Evolutionary conservation across 768 basidiomycete genomes (phyloP).

Genomic region (Agaricus bisporus): DNA sequence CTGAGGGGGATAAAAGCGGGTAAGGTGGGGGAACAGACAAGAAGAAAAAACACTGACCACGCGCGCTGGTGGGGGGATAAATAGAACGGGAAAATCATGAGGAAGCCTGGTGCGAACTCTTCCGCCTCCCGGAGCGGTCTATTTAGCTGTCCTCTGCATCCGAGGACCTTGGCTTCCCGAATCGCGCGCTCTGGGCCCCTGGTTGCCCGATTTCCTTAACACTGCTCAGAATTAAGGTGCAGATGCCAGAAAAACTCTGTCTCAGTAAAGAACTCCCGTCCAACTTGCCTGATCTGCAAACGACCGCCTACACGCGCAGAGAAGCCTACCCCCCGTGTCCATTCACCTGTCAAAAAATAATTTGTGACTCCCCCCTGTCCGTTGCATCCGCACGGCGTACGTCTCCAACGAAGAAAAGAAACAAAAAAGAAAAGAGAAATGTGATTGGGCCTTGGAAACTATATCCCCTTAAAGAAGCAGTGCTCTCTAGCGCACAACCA

Average conservation of each 20-base stretch:
- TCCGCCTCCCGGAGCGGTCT: background rate
- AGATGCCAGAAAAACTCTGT: slow-evolving; percentile 12
- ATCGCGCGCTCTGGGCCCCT: slow-evolving; percentile 3
- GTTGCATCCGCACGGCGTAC: background rate
- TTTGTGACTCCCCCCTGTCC: background rate
- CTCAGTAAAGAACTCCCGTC: slow-evolving; percentile 7
- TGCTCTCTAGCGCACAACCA: slow-evolving; percentile 8
- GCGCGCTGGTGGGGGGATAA: slow-evolving; percentile 32
- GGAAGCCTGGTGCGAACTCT: slow-evolving; percentile 1
- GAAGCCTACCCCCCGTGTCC: background rate
- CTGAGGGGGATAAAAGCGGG: slow-evolving; percentile 17
- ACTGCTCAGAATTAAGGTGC: slow-evolving; percentile 9
- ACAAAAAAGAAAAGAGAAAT: background rate
- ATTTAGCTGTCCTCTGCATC: slow-evolving; percentile 9
- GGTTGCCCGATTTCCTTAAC: slow-evolving; percentile 12
- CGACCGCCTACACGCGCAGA: slow-evolving; percentile 3
- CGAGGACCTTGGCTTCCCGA: slow-evolving; percentile 10
- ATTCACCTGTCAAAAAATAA: background rate
- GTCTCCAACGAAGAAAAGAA: background rate
- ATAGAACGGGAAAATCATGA: slow-evolving; percentile 31
- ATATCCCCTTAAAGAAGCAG: background rate
- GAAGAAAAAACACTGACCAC: slow-evolving; percentile 26
- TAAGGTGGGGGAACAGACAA: background rate
- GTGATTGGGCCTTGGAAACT: background rate
- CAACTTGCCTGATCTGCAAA: slow-evolving; percentile 8